These are phyloP conservation scores for Candida palmyrensis DNA, from an alignment of 805 yeast genomes.

Conservation along the genomic window DNA sequence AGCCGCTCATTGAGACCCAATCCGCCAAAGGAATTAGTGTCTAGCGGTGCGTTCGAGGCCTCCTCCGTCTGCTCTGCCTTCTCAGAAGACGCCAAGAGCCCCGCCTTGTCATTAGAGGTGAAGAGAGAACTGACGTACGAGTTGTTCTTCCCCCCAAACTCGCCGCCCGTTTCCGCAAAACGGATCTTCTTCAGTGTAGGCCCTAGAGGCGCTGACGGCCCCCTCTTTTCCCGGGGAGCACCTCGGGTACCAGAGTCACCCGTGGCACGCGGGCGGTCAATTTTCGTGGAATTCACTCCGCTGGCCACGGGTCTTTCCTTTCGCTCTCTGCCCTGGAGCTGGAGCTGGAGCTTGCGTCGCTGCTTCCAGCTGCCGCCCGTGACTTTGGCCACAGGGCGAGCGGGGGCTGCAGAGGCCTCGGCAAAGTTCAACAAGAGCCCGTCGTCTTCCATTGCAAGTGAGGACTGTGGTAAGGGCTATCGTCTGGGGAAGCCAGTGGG, in stretches of 20 bases:
- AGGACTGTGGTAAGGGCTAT: not conserved
- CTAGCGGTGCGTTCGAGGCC: conserved; percentile 82
- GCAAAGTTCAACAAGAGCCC: conserved; percentile 75
- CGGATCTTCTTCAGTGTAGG: conserved; percentile 31
- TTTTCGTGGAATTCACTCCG: conserved; percentile 28
- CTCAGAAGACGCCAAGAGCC: conserved; percentile 5
- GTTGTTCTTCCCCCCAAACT: conserved; percentile 48
- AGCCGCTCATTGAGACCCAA: conserved; percentile 60
- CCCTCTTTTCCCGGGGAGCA: conserved; percentile 6
- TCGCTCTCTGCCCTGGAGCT: conserved; percentile 41
- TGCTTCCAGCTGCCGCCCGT: conserved; percentile 83
- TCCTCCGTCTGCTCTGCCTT: conserved; percentile 12
- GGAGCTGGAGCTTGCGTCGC: conserved; percentile 56
- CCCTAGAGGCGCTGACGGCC: conserved; percentile 6
- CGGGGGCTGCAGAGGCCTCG: too few relatives aligned
- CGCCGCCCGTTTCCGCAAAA: conserved; percentile 46
- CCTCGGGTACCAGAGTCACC: conserved; percentile 3
- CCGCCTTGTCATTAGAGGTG: conserved; percentile 28
- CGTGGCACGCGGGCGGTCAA: conserved; percentile 7
- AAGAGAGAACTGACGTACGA: conserved; percentile 85
- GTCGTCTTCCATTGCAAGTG: conserved; percentile 45
- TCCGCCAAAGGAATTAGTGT: conserved; percentile 63
- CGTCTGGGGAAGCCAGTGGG: too few relatives aligned
- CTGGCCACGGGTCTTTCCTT: conserved; percentile 16
- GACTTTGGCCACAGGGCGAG: conserved; percentile 32